Base-by-base conservation (phyloP, 139 green algal genomes). In the Chlorokybus atmophyticus region DNA sequence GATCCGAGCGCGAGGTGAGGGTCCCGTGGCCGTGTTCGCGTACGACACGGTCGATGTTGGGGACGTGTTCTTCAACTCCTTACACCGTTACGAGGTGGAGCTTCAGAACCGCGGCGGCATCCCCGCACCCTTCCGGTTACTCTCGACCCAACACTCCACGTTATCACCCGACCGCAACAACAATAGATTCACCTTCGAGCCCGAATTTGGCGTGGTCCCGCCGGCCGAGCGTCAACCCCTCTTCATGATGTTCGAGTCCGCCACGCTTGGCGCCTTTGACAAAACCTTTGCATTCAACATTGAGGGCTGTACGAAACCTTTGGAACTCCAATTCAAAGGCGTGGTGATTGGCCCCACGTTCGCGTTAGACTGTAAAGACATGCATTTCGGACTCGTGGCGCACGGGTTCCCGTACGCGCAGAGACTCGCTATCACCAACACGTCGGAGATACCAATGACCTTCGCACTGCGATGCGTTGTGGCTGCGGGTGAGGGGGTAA, bases 21-120 rank as follows among this genome's bases (percentile, higher is more conserved):
- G 66, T 26, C 82, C 83, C 0, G 55, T 76, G 2, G 76, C 74
- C 4, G 58, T 84, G 14, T 87, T 93, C 64, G 71, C 57, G 23
- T 89, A 85, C 57, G 81, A 85, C 48, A 38, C 76, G 8, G 66
- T 92, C 44, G 82, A 93, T 54, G 68, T 93, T n/a, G 83, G 83
- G 28, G 76, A 88, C 38, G 76, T 72, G 0, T 89, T 78, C 62
- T 66, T 83, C 35, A 81, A 85, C 67, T 84, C 74, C 4, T 58
- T 79, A 60, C 80, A 89, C 67, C 68, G 76, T 56, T 76, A 78
- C 55, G 75, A 85, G 67, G 73, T 88, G 10, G 73, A 84, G 58
- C 67, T 93, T 35, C 55, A 83, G 57, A 93, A 93, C 66, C 57
- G 62, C 31, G 71, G 71, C 32, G 50, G 69, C 58, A 68, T 74